phyloP scores from a whole-genome alignment of 2,329 filamentous ascomycete genomes.

The Plenodomus tracheiphilus region DNA sequence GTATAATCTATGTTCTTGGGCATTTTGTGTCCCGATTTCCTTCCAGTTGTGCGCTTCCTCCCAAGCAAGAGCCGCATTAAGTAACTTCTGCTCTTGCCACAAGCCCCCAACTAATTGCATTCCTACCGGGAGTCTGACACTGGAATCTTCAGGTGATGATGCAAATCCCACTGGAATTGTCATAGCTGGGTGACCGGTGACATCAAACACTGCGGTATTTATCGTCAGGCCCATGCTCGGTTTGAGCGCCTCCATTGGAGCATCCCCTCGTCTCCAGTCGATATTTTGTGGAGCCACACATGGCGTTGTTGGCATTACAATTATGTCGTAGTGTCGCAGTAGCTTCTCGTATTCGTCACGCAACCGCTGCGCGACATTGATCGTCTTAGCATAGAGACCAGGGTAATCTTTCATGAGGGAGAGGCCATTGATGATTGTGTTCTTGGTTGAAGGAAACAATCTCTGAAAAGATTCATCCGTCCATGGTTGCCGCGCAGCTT shows the following conservation, averaged over 20 bases:
- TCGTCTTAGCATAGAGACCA: conserved; percentile 46
- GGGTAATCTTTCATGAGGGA: conserved; percentile 46
- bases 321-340: conserved; percentile 43
- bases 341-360: conserved; percentile 45
- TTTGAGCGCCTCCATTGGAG: conserved; percentile 31
- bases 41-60: conserved; percentile 34
- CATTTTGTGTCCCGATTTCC: conserved; percentile 1
- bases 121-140: conserved; percentile 40
- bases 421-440: conserved; percentile 50
- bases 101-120: conserved; percentile 46
- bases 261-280: conserved; percentile 29
- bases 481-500: conserved; percentile 55
- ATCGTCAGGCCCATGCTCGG: conserved; percentile 35
- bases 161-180: conserved; percentile 33
- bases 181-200: conserved; percentile 37
- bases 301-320: conserved; percentile 48
- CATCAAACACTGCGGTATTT: conserved; percentile 36
- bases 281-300: conserved; percentile 27
- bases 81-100: conserved; percentile 42
- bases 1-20: conserved; percentile 8
- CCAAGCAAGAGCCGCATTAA: conserved; percentile 34
- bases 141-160: conserved; percentile 21
- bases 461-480: conserved; percentile 54
- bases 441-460: conserved; percentile 53
- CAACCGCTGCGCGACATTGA: conserved; percentile 46